A percentile compares a stretch with the other conserved stretches of the same genome.
Conservation (phyloP, 345 rosid species). For the Mallotus nudiflorus region DNA sequence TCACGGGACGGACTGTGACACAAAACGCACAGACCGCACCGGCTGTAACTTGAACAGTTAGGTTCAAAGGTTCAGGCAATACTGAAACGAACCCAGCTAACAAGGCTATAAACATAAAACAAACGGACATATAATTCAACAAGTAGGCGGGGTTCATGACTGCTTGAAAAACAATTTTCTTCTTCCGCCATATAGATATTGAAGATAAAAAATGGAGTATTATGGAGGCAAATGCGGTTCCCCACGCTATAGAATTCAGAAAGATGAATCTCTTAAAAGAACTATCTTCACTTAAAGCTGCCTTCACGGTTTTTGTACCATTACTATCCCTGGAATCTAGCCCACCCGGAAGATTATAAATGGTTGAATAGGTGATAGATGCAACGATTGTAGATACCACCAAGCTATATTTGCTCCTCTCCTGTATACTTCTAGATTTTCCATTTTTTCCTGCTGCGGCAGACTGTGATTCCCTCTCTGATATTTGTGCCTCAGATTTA, state of each 20-base stretch:
- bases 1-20: too few species aligned
- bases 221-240: constrained; percentile 2
- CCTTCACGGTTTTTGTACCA: background rate
- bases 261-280: constrained; percentile 3
- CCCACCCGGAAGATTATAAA: background rate
- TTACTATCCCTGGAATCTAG: background rate
- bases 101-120: too few species aligned
- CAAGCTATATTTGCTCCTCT: background rate
- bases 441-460: too few species aligned
- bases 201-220: background rate
- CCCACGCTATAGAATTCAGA: constrained; percentile 2
- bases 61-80: too few species aligned
- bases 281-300: background rate
- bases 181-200: too few species aligned
- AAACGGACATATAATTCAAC: too few species aligned
- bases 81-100: too few species aligned
- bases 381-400: constrained; percentile 13
- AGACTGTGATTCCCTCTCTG: background rate
- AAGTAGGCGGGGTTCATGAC: too few species aligned
- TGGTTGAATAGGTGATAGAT: background rate
- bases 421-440: background rate
- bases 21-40: too few species aligned
- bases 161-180: too few species aligned
- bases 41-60: too few species aligned
- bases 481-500: background rate